These are phyloP conservation scores for Magnaporthiopsis poae DNA, from an alignment of 2,329 filamentous ascomycete species.

Conservation along the genomic window DNA sequence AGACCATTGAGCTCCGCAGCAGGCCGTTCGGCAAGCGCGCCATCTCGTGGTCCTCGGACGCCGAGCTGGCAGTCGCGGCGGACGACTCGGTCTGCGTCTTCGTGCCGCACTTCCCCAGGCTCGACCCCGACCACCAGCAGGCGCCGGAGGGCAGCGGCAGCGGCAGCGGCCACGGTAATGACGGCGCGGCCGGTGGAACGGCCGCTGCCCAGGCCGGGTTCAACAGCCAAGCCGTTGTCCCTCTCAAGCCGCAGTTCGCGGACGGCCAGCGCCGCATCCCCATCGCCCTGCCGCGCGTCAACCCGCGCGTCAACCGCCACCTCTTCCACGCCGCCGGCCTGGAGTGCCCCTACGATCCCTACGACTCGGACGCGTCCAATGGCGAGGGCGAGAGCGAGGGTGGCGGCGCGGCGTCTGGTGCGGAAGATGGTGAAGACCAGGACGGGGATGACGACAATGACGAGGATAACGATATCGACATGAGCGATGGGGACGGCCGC, in stretches of 20 bases:
- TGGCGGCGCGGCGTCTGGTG: neutral
- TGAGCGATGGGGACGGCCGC: slow-evolving; percentile 18
- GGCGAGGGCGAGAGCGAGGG: slow-evolving; percentile 9
- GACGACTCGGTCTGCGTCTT: slow-evolving; percentile 45
- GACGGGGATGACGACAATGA: slow-evolving; percentile 16
- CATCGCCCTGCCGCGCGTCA: slow-evolving; percentile 25
- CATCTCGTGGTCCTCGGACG: slow-evolving; percentile 46
- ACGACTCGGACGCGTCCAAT: slow-evolving; percentile 7
- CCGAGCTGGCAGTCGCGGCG: slow-evolving; percentile 46
- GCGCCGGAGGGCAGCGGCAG: slow-evolving; percentile 14
- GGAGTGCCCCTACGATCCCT: slow-evolving; percentile 21
- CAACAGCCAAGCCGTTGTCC: neutral
- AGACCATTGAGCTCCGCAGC: slow-evolving; percentile 15
- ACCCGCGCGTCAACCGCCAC: slow-evolving; percentile 34
- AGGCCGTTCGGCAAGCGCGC: slow-evolving; percentile 25
- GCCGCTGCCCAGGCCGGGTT: slow-evolving; percentile 5
- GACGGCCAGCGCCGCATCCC: slow-evolving; percentile 25
- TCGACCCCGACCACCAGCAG: slow-evolving; percentile 8
- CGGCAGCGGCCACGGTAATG: slow-evolving; percentile 13
- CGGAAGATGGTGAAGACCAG: slow-evolving; percentile 11
- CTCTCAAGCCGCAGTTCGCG: slow-evolving; percentile 22
- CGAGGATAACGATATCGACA: slow-evolving; percentile 18
- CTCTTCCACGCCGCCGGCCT: slow-evolving; percentile 31
- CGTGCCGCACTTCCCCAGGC: slow-evolving; percentile 33
- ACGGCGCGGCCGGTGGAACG: slow-evolving; percentile 8